These are phyloP conservation scores for Cryptococcus hybrid DNA, from an alignment of 1,284 basidiomycete genomes.

Conservation along the genomic window DNA sequence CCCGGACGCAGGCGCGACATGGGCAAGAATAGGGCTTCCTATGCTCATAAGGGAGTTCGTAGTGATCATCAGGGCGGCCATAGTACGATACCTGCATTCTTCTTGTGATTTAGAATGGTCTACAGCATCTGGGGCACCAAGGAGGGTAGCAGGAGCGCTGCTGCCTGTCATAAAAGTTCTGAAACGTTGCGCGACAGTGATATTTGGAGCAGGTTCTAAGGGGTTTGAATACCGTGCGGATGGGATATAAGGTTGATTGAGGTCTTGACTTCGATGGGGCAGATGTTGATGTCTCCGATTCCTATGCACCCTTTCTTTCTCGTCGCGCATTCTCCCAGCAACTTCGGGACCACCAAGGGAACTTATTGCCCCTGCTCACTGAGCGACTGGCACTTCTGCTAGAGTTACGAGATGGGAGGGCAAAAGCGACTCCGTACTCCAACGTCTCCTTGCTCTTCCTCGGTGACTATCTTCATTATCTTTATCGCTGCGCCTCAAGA, in stretches of 20 bases:
- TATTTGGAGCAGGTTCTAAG: conserved; percentile 15
- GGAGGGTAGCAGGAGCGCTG: conserved; percentile 10
- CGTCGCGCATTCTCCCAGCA: background rate
- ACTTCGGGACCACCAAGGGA: background rate
- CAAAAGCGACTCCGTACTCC: conserved; percentile 15
- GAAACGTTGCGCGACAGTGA: conserved; percentile 19
- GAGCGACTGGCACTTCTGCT: conserved; percentile 4
- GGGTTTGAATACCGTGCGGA: conserved; percentile 17
- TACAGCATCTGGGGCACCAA: conserved; percentile 5
- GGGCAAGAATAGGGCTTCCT: conserved; percentile 23
- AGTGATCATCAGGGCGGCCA: conserved; percentile 30
- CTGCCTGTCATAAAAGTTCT: conserved; percentile 6
- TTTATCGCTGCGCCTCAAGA: conserved; percentile 1
- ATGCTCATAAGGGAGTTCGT: conserved; percentile 20
- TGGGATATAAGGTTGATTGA: conserved; percentile 34
- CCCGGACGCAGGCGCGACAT: conserved; percentile 28
- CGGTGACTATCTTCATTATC: background rate
- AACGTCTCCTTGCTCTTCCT: conserved; percentile 5
- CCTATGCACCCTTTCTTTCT: conserved; percentile 3
- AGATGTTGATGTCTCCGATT: conserved; percentile 9
- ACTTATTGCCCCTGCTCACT: background rate
- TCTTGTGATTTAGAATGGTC: background rate
- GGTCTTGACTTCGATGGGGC: conserved; percentile 24
- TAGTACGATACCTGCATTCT: conserved; percentile 13
- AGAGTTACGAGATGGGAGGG: conserved; percentile 2